Evolutionary conservation across 441 rosid species (phyloP).

Genomic region (Populus hybrid): DNA sequence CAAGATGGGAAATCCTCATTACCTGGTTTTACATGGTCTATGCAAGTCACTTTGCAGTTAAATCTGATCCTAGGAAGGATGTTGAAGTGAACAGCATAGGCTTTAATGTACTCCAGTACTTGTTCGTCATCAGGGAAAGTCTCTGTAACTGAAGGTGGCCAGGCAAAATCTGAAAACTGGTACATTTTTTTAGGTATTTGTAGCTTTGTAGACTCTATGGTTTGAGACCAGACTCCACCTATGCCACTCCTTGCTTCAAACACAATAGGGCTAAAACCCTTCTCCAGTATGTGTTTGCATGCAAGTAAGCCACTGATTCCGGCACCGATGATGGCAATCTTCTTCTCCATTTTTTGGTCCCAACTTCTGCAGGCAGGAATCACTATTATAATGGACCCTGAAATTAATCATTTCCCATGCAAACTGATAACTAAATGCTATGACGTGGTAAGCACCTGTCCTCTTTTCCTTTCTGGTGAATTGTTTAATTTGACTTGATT

Average conservation of each 20-base stretch:
- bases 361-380: too few relatives aligned
- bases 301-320: constrained; percentile 55
- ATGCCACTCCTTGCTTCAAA: constrained; percentile 33
- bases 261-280: constrained; percentile 37
- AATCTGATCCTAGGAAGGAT: constrained; percentile 33
- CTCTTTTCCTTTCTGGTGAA: background rate
- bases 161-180: constrained; percentile 51
- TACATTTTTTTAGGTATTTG: constrained; percentile 35
- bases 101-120: constrained; percentile 32
- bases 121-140: constrained; percentile 33
- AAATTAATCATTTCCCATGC: too few relatives aligned
- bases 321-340: constrained; percentile 38
- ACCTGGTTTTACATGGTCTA: constrained; percentile 17
- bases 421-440: background rate
- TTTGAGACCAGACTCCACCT: constrained; percentile 49
- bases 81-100: constrained; percentile 33
- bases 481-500: background rate
- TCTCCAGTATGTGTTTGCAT: constrained; percentile 42
- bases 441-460: background rate
- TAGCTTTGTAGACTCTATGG: constrained; percentile 37
- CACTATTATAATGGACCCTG: too few relatives aligned
- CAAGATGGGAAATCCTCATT: constrained; percentile 29
- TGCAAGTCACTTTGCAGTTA: constrained; percentile 30
- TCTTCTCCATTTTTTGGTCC: constrained; percentile 8
- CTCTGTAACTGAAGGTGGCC: constrained; percentile 36